Percentiles rank a stretch among this genome's conserved stretches.
phyloP scores from a whole-genome alignment of 2,329 filamentous ascomycete species.

The Juglanconis sp. region DNA sequence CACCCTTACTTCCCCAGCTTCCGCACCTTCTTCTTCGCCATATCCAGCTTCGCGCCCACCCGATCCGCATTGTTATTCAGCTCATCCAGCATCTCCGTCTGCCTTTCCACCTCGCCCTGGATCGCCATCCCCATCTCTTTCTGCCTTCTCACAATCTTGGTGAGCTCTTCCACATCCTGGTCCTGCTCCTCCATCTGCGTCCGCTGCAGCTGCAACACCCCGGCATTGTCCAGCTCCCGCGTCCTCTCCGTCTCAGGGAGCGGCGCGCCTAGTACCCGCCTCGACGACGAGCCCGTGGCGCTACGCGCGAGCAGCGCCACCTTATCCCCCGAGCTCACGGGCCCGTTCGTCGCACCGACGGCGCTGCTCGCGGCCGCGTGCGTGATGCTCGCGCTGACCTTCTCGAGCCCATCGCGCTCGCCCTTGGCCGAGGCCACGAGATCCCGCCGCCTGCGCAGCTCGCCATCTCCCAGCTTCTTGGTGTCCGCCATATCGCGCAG shows the following conservation, averaged over 20 bases:
- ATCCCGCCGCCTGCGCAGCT: slow-evolving; percentile 69
- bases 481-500: slow-evolving; percentile 54
- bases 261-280: slow-evolving; percentile 68
- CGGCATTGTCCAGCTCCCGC: slow-evolving; percentile 71
- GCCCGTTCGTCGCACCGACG: slow-evolving; percentile 50
- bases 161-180: slow-evolving; percentile 64
- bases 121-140: slow-evolving; percentile 76
- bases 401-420: slow-evolving; percentile 74
- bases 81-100: slow-evolving; percentile 67
- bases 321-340: slow-evolving; percentile 46
- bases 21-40: slow-evolving; percentile 69
- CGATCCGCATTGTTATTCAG: slow-evolving; percentile 65
- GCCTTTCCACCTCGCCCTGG: slow-evolving; percentile 67
- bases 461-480: slow-evolving; percentile 65
- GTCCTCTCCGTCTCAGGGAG: slow-evolving; percentile 73
- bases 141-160: slow-evolving; percentile 67
- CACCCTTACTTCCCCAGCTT: slow-evolving; percentile 46
- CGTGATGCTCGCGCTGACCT: slow-evolving; percentile 58
- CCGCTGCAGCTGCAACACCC: slow-evolving; percentile 70
- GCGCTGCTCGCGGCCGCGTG: slow-evolving; percentile 42
- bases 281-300: slow-evolving; percentile 22
- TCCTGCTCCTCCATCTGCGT: slow-evolving; percentile 75
- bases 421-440: slow-evolving; percentile 66
- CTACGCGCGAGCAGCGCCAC: slow-evolving; percentile 43
- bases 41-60: slow-evolving; percentile 64